These are phyloP conservation scores for Agarophyton chilense DNA, from an alignment of 23 red algal species.

Conservation along the genomic window DNA sequence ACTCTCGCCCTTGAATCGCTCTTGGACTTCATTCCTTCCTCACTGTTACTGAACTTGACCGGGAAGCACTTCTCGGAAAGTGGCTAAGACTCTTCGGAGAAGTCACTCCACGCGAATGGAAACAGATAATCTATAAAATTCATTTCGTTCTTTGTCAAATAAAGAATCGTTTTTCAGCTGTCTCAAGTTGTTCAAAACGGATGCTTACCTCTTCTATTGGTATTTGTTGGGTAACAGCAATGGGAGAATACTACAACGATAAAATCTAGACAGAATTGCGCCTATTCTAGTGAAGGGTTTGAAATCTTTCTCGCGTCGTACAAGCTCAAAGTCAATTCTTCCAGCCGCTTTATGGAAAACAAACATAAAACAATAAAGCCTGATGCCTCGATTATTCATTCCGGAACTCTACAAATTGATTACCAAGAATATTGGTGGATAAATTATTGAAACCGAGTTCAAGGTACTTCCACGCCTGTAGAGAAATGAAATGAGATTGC, in stretches of 20 bases:
- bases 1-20: background rate
- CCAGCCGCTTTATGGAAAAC: background rate
- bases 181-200: conserved; percentile 28
- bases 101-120: background rate
- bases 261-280: conserved; percentile 73
- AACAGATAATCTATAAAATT: background rate
- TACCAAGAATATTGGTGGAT: conserved; percentile 59
- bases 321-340: background rate
- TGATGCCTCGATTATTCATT: conserved; percentile 55
- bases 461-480: conserved; percentile 66
- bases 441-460: conserved; percentile 69
- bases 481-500: conserved; percentile 50
- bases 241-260: conserved; percentile 80
- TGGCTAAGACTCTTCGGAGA: conserved; percentile 5
- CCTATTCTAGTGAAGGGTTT: conserved; percentile 43
- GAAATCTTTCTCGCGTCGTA: conserved; percentile 48
- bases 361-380: conserved; percentile 33
- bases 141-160: background rate
- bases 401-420: background rate
- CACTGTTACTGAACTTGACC: background rate
- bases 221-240: conserved; percentile 34
- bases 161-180: background rate
- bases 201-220: conserved; percentile 10
- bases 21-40: conserved; percentile 1
- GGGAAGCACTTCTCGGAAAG: too few species aligned